Evolutionary conservation across 2,329 filamentous ascomycete genomes (phyloP), one percentile per base, ranked within the genome.

Genomic region (Apiospora saccharicola): DNA sequence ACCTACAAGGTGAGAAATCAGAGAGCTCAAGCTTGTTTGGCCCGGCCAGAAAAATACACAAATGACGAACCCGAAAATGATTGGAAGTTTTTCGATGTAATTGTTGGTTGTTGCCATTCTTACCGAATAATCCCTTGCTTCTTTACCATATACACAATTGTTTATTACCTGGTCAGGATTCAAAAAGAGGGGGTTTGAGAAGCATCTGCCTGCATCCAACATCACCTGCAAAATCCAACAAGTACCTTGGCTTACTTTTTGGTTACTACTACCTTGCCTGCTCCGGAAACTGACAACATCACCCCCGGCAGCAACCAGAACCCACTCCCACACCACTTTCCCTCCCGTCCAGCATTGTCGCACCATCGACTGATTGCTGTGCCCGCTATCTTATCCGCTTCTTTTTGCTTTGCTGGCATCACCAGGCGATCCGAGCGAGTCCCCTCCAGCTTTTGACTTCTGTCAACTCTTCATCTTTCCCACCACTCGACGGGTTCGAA

Each of bases 361-460:
- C 57, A 64, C 57, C 57, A 64, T 64, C 57, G 57, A 64, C 57
- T 64, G 57, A 64, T 64, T 64, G 57, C 57, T 51, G 30, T 61
- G 37, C 30, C 22, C 26, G 53, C 53, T 61, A 61, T 64, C 57
- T 64, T 64, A 64, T 64, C 57, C 30, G 57, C 57, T 64, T 24
- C 57, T 64, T 64, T 64, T 64, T 64, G 57, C 57, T 64, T 64
- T 64, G 57, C 57, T 64, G 57, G 57, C 57, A 64, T 64, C 57
- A 64, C 16, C 57, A 64, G 57, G 41, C 34, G 34, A 64, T 7
- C 34, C 57, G 53, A 61, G 53, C 53, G 4, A 53, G n/a, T 8
- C 6, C 49, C 24, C 49, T 57, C 30, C 51, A 34, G n/a, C 51
- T 53, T 57, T 30, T 1, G 30, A 64, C 57, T 13, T 64, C n/a